Percentiles rank a stretch among this genome's conserved stretches.
Conservation (phyloP, 305 asterid species). For the Plantago coronopus region DNA sequence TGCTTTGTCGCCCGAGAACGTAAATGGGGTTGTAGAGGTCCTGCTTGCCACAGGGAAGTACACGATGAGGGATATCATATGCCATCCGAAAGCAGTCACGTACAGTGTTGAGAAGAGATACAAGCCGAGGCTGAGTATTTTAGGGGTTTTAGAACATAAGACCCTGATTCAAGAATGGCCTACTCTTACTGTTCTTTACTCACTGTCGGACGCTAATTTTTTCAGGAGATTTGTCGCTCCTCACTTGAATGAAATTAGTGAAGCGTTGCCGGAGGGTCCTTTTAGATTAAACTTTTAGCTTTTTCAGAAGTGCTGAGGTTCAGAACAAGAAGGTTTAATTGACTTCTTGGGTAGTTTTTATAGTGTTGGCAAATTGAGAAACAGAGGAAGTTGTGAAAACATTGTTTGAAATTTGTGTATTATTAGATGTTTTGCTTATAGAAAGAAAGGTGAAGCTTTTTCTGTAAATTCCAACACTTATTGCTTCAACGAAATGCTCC, state of each 20-base stretch:
- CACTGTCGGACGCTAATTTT: slow-evolving; percentile 10
- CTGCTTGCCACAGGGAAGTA: slow-evolving; percentile 25
- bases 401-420: too few relatives aligned
- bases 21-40: slow-evolving; percentile 19
- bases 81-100: slow-evolving; percentile 15
- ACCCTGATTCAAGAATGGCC: slow-evolving; percentile 24
- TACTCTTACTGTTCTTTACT: slow-evolving; percentile 9
- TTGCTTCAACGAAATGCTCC: too few relatives aligned
- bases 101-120: slow-evolving; percentile 32
- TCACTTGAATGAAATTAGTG: slow-evolving; percentile 16
- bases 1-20: slow-evolving; percentile 25
- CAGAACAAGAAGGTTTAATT: too few relatives aligned
- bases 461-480: too few relatives aligned
- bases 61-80: slow-evolving; percentile 15
- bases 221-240: slow-evolving; percentile 21
- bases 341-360: too few relatives aligned
- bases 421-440: too few relatives aligned
- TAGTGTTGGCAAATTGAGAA: too few relatives aligned
- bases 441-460: too few relatives aligned
- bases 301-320: too few relatives aligned
- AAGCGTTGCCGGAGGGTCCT: neutral
- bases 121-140: slow-evolving; percentile 22
- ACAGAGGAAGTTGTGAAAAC: too few relatives aligned
- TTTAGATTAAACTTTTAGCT: too few relatives aligned
- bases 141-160: slow-evolving; percentile 24